A percentile compares a stretch with the other conserved stretches of the same genome.
Conservation (phyloP, 768 basidiomycete species). For the Lentinula detonsa region DNA sequence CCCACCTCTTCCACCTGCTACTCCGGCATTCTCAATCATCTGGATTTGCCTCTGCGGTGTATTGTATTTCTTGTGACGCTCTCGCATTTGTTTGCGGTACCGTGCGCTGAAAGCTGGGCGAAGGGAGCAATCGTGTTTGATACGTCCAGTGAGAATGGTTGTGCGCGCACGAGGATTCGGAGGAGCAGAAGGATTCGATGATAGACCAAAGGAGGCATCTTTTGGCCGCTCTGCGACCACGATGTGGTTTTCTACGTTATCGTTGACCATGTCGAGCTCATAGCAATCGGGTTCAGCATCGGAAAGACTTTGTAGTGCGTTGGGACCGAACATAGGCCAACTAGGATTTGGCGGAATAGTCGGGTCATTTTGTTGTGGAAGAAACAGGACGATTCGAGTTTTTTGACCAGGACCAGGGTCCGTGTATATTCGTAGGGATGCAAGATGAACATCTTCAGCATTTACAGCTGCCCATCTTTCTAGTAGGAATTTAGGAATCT, state of each 20-base stretch:
- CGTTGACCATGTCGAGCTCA: slow-evolving; percentile 85
- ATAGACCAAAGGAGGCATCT: slow-evolving; percentile 35
- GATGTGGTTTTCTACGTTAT: slow-evolving; percentile 78
- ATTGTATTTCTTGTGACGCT: slow-evolving; percentile 60
- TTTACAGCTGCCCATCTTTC: slow-evolving; percentile 78
- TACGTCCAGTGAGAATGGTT: slow-evolving; percentile 71
- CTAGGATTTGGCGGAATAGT: neutral
- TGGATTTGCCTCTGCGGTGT: slow-evolving; percentile 60
- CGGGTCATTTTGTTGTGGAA: slow-evolving; percentile 53
- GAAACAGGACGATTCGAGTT: slow-evolving; percentile 60
- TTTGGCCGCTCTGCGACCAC: slow-evolving; percentile 82
- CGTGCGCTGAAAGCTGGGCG: slow-evolving; percentile 61
- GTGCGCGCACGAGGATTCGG: slow-evolving; percentile 61
- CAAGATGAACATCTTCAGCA: slow-evolving; percentile 73
- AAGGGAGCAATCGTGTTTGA: slow-evolving; percentile 77
- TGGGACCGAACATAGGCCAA: slow-evolving; percentile 30
- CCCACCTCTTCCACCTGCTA: slow-evolving; percentile 63
- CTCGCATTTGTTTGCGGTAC: slow-evolving; percentile 70
- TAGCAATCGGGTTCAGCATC: slow-evolving; percentile 60
- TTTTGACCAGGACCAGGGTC: slow-evolving; percentile 38
- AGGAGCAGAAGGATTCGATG: slow-evolving; percentile 30
- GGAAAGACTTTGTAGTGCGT: slow-evolving; percentile 26
- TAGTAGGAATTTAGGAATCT: slow-evolving; percentile 86
- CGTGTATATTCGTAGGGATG: slow-evolving; percentile 78
- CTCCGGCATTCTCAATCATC: slow-evolving; percentile 68